Evolutionary conservation across 73 alveolate genomes (phyloP).

Genomic region (Uronychia setigera): DNA sequence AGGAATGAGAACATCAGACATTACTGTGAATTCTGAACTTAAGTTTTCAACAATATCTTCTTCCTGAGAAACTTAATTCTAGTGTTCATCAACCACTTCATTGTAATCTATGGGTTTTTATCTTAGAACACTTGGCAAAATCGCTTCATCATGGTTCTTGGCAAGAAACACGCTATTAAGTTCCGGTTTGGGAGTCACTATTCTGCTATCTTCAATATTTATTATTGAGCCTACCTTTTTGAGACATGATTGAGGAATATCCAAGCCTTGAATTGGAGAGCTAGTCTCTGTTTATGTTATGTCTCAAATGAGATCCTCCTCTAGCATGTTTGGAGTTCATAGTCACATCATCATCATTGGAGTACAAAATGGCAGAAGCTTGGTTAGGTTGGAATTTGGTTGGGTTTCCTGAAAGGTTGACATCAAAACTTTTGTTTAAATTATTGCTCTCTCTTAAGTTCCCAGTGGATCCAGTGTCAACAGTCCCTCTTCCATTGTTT

Average conservation of each 20-base stretch:
- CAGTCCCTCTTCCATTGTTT: too few relatives aligned
- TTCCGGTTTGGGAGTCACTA: conserved; percentile 1
- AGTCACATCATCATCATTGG: too few relatives aligned
- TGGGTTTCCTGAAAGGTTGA: too few relatives aligned
- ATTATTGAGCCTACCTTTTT: background rate
- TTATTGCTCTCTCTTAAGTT: too few relatives aligned
- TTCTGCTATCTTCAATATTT: background rate
- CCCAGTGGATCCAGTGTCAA: too few relatives aligned
- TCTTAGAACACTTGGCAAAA: background rate
- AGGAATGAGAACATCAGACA: background rate
- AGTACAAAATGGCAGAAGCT: too few relatives aligned
- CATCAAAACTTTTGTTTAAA: too few relatives aligned
- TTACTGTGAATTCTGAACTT: background rate
- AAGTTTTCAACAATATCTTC: background rate
- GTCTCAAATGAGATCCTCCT: background rate
- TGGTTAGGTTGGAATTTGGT: too few relatives aligned
- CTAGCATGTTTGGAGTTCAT: too few relatives aligned
- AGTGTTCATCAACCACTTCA: conserved; percentile 2
- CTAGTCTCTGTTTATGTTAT: background rate
- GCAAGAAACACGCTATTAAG: background rate
- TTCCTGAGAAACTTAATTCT: background rate
- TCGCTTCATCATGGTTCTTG: conserved; percentile 15
- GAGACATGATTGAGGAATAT: background rate
- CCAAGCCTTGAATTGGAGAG: background rate
- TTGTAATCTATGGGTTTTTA: background rate